Evolutionary conservation across 306 rosid genomes (phyloP).

Genomic region (Cucurbita ficifolia): DNA sequence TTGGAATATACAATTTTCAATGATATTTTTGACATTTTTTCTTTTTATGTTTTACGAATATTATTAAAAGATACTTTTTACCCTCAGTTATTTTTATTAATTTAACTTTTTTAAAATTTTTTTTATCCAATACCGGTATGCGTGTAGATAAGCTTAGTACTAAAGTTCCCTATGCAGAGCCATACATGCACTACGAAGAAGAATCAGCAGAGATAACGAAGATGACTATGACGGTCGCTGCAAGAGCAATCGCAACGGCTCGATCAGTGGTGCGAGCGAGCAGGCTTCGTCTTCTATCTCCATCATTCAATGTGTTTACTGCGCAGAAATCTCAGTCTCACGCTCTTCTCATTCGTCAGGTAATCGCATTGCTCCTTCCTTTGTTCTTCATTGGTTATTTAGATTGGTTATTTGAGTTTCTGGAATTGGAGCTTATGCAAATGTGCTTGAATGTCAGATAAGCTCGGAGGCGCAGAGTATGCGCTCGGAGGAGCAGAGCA

Average conservation of each 20-base stretch:
- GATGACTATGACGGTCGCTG: background rate
- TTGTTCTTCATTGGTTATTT: background rate
- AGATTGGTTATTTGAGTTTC: background rate
- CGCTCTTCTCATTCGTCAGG: slow-evolving; percentile 3
- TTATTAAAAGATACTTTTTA: too few species aligned
- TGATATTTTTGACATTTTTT: too few species aligned
- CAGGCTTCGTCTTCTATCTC: background rate
- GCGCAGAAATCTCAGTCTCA: slow-evolving; percentile 1
- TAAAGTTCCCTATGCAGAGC: background rate
- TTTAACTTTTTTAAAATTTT: too few species aligned
- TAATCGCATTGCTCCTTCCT: background rate
- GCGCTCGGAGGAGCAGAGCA: slow-evolving; percentile 25
- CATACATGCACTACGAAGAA: background rate
- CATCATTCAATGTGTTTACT: background rate
- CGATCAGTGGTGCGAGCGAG: background rate
- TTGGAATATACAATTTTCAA: too few species aligned
- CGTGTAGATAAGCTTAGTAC: background rate
- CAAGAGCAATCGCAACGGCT: background rate
- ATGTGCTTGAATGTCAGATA: slow-evolving; percentile 35
- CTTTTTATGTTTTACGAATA: too few species aligned
- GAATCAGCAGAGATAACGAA: background rate
- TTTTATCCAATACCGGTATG: too few species aligned
- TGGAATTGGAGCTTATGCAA: background rate
- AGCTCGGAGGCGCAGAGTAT: slow-evolving; percentile 27
- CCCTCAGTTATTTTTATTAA: too few species aligned